These are phyloP conservation scores for Emydomyces testavorans DNA, from an alignment of 2,329 filamentous ascomycete species.

Conservation along the genomic window DNA sequence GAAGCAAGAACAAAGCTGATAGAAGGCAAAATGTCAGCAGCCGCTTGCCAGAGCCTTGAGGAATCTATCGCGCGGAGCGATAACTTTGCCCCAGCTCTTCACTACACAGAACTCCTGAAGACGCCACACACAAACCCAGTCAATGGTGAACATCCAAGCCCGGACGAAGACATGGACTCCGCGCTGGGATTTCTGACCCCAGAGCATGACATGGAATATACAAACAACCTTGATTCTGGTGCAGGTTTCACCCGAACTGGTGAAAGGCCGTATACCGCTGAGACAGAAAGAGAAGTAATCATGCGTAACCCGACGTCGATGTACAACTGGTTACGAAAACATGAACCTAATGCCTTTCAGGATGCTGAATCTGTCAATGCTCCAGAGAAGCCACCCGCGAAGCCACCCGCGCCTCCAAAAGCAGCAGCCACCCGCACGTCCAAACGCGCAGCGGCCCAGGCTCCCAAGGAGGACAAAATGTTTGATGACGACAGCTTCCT, in stretches of 20 bases:
- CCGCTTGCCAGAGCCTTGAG: conserved; percentile 32
- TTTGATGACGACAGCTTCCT: conserved; percentile 36
- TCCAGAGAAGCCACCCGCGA: conserved; percentile 34
- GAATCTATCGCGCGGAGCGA: conserved; percentile 28
- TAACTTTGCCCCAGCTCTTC: conserved; percentile 29
- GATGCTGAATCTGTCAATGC: conserved; percentile 45
- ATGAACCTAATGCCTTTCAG: conserved; percentile 77
- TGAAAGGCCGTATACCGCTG: conserved; percentile 35
- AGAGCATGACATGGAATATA: conserved; percentile 35
- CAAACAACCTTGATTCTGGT: conserved; percentile 35
- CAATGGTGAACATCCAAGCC: conserved; percentile 16
- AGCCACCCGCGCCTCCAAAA: conserved; percentile 28
- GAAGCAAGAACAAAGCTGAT: conserved; percentile 32
- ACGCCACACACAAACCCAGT: conserved; percentile 23
- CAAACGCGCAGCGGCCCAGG: conserved; percentile 30
- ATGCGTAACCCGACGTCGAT: conserved; percentile 78
- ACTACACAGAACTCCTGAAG: conserved; percentile 26
- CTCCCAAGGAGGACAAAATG: conserved; percentile 32
- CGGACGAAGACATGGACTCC: conserved; percentile 22
- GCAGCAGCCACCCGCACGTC: conserved; percentile 33
- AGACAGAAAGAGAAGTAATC: conserved; percentile 44
- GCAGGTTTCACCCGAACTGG: conserved; percentile 42
- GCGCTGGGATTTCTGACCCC: conserved; percentile 36
- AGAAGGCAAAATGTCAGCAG: conserved; percentile 27
- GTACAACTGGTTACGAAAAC: conserved; percentile 85